Evolutionary conservation across 768 basidiomycete species (phyloP).

Genomic region (Calvatia gigantea): DNA sequence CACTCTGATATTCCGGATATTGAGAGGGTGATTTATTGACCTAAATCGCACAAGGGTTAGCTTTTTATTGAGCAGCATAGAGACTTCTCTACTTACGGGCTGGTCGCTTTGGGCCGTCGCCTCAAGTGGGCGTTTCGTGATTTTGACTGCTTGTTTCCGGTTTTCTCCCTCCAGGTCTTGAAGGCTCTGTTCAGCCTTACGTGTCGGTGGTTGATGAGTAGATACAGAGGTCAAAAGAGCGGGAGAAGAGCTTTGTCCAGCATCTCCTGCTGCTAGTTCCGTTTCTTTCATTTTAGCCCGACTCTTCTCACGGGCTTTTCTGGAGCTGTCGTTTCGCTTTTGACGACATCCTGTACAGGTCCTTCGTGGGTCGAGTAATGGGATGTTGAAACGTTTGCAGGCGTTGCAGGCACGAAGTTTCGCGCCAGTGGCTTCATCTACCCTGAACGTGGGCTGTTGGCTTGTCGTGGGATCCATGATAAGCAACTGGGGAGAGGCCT

Average conservation of each 20-base stretch:
- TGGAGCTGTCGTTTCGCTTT: not conserved
- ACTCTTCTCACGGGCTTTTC: not conserved
- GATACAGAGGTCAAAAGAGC: not conserved
- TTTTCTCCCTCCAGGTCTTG: constrained; percentile 19
- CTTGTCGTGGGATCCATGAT: not conserved
- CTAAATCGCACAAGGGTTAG: not conserved
- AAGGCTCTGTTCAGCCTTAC: constrained; percentile 13
- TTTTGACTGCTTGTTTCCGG: constrained; percentile 12
- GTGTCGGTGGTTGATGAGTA: not conserved
- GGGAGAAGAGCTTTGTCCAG: not conserved
- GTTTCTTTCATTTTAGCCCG: not conserved
- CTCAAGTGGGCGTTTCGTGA: constrained; percentile 21
- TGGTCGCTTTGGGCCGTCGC: constrained; percentile 1
- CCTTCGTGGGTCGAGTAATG: not conserved
- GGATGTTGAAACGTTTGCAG: not conserved
- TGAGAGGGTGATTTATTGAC: not conserved
- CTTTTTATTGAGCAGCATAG: not conserved
- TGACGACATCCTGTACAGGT: not conserved
- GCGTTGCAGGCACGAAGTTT: not conserved
- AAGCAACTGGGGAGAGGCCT: not conserved
- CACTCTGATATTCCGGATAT: constrained; percentile 26
- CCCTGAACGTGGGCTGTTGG: not conserved
- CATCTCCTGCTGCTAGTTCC: not conserved
- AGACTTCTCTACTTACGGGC: not conserved
- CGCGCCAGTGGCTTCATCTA: not conserved